These are phyloP conservation scores for Calocera viscosa DNA, from an alignment of 768 basidiomycete species.

Conservation along the genomic window DNA sequence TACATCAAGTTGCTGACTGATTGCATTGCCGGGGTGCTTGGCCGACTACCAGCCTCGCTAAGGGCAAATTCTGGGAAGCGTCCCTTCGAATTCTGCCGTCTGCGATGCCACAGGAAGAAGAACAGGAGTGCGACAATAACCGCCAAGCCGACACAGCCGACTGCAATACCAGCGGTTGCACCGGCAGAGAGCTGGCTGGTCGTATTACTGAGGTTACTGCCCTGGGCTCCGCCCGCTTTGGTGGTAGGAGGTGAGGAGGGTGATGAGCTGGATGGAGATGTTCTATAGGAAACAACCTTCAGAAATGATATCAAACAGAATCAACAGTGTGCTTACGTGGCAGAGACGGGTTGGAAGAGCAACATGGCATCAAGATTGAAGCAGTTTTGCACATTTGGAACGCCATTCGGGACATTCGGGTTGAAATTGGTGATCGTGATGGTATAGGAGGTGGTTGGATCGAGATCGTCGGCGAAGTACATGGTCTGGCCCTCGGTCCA, in stretches of 20 bases:
- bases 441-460: background rate
- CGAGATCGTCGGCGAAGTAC: constrained; percentile 5
- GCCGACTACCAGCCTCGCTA: background rate
- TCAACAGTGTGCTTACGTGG: background rate
- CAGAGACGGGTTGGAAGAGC: background rate
- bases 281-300: background rate
- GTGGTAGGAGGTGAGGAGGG: background rate
- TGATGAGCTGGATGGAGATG: background rate
- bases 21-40: background rate
- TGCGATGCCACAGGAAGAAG: background rate
- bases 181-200: background rate
- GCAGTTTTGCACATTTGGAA: background rate
- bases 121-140: background rate
- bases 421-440: constrained; percentile 7
- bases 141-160: background rate
- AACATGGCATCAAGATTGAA: background rate
- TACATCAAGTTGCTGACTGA: background rate
- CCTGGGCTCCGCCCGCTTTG: no score
- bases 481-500: constrained; percentile 7
- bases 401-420: background rate
- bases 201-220: no score
- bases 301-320: background rate
- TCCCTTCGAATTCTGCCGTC: background rate
- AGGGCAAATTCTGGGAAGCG: background rate
- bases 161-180: background rate